Conservation (phyloP, 2,329 filamentous ascomycete species). For the Golovinomyces cichoracearum region DNA sequence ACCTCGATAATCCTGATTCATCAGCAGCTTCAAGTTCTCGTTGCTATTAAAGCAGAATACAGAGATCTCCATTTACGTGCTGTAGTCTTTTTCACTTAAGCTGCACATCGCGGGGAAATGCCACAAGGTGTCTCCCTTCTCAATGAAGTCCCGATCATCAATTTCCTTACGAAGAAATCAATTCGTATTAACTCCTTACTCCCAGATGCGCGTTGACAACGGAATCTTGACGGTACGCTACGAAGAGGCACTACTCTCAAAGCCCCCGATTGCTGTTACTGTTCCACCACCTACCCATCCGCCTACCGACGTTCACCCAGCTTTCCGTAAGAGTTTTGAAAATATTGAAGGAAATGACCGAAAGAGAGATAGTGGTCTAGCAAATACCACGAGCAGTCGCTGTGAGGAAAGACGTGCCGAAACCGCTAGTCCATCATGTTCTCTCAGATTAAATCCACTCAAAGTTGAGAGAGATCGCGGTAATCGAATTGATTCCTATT, state of each 20-base stretch:
- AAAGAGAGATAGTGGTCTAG: slow-evolving; percentile 31
- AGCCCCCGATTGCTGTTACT: slow-evolving; percentile 26
- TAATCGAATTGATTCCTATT: slow-evolving; percentile 10
- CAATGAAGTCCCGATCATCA: neutral
- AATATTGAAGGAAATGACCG: slow-evolving; percentile 13
- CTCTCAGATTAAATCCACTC: neutral
- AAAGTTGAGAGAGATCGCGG: slow-evolving; percentile 7
- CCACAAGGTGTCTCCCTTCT: neutral
- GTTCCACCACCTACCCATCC: slow-evolving; percentile 11
- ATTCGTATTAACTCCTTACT: slow-evolving; percentile 2
- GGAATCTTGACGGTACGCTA: slow-evolving; percentile 29
- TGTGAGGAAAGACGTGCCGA: neutral
- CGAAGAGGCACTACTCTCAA: slow-evolving; percentile 31
- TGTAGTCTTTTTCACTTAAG: no score
- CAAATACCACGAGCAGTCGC: slow-evolving; percentile 17
- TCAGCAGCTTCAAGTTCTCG: no score
- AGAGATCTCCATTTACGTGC: no score
- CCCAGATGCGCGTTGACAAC: slow-evolving; percentile 5
- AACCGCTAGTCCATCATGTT: neutral
- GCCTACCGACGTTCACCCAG: slow-evolving; percentile 12
- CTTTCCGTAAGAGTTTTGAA: slow-evolving; percentile 7
- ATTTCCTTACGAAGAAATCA: slow-evolving; percentile 1
- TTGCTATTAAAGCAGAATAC: no score
- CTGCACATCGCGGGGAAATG: no score
- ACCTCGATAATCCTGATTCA: no score